Conservation (phyloP, 768 basidiomycete genomes). For the Leccinellum luteum region DNA sequence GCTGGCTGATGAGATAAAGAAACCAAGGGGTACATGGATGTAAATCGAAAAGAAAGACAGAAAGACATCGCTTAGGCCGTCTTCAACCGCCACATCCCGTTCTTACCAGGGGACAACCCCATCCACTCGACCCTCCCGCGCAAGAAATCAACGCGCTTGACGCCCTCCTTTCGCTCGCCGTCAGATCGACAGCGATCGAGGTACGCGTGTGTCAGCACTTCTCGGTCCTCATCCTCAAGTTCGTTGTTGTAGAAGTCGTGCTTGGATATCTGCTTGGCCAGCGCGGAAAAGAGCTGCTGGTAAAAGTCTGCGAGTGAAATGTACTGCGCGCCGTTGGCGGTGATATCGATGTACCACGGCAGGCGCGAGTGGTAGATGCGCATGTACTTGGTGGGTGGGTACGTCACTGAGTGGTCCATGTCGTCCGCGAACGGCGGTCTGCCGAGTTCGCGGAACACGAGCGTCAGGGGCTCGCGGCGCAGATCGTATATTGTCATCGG, state of each 20-base stretch:
- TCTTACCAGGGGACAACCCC: constrained; percentile 51
- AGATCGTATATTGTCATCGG: constrained; percentile 51
- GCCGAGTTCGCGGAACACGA: constrained; percentile 46
- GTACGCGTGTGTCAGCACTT: constrained; percentile 44
- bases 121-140: constrained; percentile 49
- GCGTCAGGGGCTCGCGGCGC: constrained; percentile 37
- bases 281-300: constrained; percentile 40
- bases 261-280: constrained; percentile 44
- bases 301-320: constrained; percentile 59
- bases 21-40: background rate
- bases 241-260: constrained; percentile 61
- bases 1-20: background rate
- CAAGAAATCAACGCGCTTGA: constrained; percentile 60
- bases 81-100: constrained; percentile 68
- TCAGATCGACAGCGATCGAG: constrained; percentile 40
- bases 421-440: constrained; percentile 47
- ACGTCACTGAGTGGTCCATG: constrained; percentile 52
- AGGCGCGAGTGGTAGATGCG: constrained; percentile 55
- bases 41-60: background rate
- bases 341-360: constrained; percentile 69
- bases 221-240: constrained; percentile 44
- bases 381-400: constrained; percentile 48
- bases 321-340: constrained; percentile 42
- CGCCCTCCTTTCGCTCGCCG: constrained; percentile 39
- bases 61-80: constrained; percentile 31